Conservation (phyloP, 257 asterid species). For the Primulina eburnea region DNA sequence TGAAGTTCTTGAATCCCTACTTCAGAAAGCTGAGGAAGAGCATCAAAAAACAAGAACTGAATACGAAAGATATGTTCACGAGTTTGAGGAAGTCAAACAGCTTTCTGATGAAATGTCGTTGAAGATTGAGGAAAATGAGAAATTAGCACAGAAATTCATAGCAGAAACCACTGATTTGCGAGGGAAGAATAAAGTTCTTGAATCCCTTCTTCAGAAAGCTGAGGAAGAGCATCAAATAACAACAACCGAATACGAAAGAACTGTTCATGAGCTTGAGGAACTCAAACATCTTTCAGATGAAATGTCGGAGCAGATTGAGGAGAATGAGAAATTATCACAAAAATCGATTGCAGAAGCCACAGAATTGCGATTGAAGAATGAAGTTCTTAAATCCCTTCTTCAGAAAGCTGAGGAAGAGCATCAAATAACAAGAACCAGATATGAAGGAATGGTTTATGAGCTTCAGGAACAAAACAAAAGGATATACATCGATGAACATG, state of each 20-base stretch:
- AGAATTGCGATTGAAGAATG: too few relatives aligned
- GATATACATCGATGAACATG: slow-evolving; percentile 45
- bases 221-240: slow-evolving; percentile 43
- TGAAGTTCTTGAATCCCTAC: slow-evolving; percentile 52
- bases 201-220: slow-evolving; percentile 57
- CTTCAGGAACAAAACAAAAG: slow-evolving; percentile 24
- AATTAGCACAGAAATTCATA: slow-evolving; percentile 51
- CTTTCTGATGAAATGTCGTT: slow-evolving; percentile 58
- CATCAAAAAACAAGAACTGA: slow-evolving; percentile 38
- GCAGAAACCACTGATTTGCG: slow-evolving; percentile 55
- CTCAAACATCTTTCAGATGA: too few relatives aligned
- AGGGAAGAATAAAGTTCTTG: slow-evolving; percentile 49
- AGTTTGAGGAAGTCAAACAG: slow-evolving; percentile 57
- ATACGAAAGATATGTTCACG: slow-evolving; percentile 39
- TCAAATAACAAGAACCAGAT: too few relatives aligned
- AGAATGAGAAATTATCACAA: too few relatives aligned
- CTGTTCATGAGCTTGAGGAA: slow-evolving; percentile 20
- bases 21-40: slow-evolving; percentile 54
- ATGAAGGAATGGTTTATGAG: neutral
- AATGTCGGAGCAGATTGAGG: too few relatives aligned
- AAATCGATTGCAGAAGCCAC: too few relatives aligned
- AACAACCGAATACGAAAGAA: slow-evolving; percentile 38
- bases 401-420: too few relatives aligned
- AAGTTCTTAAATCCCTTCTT: too few relatives aligned
- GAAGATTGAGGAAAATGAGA: slow-evolving; percentile 62